Evolutionary conservation across 805 yeast species (phyloP), one percentile per base, ranked within the genome.

Genomic region (Wickerhamiella spandovensis): DNA sequence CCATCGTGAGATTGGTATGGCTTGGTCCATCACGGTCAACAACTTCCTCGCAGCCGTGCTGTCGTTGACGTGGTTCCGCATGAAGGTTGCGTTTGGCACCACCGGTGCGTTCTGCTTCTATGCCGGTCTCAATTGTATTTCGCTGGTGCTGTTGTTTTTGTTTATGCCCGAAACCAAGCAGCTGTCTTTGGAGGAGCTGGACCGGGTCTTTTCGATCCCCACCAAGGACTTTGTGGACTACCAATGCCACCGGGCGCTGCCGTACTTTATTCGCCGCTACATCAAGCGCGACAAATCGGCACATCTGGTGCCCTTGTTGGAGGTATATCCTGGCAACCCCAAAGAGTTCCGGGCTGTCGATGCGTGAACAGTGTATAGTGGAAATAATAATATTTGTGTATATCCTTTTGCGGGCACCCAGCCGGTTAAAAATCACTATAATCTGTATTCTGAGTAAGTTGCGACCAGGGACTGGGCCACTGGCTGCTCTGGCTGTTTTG

Each of bases 91-190:
- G 0, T 81, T 86, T 67, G 78, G 76, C 50, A 76, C 87, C 2
- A 85, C 81, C 56, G 95, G 95, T 64, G 94, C 94, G 3, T 86
- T 84, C 63, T 88, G 92, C 13, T 86, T 80, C 75, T 86, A 84
- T 61, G 95, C 92, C 1, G 95, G 82, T 13, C 82, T 90, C 89
- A 85, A 85, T 64, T 58, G 84, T 59, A 84, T 83, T 5, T 73
- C 84, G 49, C 79, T 83, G 74, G 70, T 82, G 63, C 68, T 82
- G 52, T 75, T 76, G 20, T 71, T 72, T 53, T 62, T 66, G 44
- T 67, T 67, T 64, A 64, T 70, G 22, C 84, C 88, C 2, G 89
- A 82, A 61, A 82, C 89, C 2, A 78, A 77, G 66, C 78, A 78
- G 32, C 73, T 79, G 54, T 80, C 90, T 0, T 73, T 83, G 59